Evolutionary conservation across 495 filamentous ascomycete genomes (phyloP).

Genomic region (Xylaria nigripes): DNA sequence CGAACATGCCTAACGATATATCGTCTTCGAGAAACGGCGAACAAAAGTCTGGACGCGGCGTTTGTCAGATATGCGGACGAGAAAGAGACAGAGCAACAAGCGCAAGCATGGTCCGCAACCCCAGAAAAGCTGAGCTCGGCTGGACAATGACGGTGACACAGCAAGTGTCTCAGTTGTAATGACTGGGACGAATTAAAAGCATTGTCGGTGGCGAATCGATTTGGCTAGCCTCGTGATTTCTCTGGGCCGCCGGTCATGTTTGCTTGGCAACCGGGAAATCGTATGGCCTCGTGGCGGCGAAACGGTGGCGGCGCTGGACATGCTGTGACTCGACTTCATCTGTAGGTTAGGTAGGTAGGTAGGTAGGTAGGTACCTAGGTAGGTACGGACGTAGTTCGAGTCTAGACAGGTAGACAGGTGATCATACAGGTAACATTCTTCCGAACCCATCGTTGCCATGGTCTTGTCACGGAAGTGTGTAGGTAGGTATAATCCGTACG

Average conservation of each 20-base stretch:
- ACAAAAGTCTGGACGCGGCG: background rate
- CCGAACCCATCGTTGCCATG: no score
- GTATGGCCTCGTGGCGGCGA: background rate
- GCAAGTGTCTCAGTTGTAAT: background rate
- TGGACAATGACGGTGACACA: background rate
- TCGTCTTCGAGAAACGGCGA: background rate
- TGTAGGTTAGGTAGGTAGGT: no score
- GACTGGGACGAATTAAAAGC: background rate
- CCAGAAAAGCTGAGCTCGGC: background rate
- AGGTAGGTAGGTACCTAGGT: no score
- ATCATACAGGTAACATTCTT: no score
- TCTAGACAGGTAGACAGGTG: no score
- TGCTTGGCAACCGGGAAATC: background rate
- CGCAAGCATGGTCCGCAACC: background rate
- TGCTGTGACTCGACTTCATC: no score
- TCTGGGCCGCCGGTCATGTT: background rate
- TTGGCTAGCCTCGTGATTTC: background rate
- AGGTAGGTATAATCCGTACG: no score
- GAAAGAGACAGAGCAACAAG: background rate
- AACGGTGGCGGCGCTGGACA: no score
- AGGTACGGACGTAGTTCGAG: no score
- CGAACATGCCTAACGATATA: background rate
- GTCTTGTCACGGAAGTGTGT: no score
- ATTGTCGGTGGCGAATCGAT: background rate
- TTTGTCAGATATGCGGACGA: background rate